Evolutionary conservation across 2,329 filamentous ascomycete genomes (phyloP), one percentile per base, ranked within the genome.

Genomic region (Talaromyces sp.): DNA sequence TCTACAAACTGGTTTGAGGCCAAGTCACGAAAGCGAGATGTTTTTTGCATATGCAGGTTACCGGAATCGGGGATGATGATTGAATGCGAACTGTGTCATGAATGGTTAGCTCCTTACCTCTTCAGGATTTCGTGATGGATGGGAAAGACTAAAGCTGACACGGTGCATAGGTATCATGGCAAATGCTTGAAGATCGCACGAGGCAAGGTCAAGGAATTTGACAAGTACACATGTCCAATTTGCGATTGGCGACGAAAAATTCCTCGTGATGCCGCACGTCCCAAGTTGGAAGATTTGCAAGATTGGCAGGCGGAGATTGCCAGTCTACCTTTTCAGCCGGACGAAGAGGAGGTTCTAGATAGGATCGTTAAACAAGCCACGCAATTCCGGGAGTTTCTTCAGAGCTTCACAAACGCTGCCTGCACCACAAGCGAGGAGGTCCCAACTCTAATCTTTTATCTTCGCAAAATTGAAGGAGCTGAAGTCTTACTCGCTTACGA

Each of bases 1-100:
- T 13, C 37, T 28, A 36, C 53, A 15, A 71, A 65, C 41, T 75
- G 73, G 71, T 67, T 68, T 46, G 68, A 69, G 37, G 71, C 66
- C 80, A 87, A 66, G 81, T 88, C 66, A 57, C 72, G 69, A 57
- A 79, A 82, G 79, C 69, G 85, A 77, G 92, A 97, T 70, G 93
- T 97, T 0, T 99, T 97, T 72, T 99, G 94, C 73, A 96, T 99
- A 64, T 99, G 94, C 75, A 86, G 94, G 60, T 90, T 87, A 62
- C 84, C 91, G 6, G 94, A 99, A 74, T 91, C 93, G 37, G 94
- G 94, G 53, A 95, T 97, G 88, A 99, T 99, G 94, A 97, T 99
- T 66, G 94, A 99, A 75, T 99, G 94, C 71, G 94, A 97, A 71
- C 81, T 97, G 39, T 99, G 94, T 74, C 93, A 97, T 68, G 94